Evolutionary conservation across 345 rosid species (phyloP).

Genomic region (Melastoma malabathricum): DNA sequence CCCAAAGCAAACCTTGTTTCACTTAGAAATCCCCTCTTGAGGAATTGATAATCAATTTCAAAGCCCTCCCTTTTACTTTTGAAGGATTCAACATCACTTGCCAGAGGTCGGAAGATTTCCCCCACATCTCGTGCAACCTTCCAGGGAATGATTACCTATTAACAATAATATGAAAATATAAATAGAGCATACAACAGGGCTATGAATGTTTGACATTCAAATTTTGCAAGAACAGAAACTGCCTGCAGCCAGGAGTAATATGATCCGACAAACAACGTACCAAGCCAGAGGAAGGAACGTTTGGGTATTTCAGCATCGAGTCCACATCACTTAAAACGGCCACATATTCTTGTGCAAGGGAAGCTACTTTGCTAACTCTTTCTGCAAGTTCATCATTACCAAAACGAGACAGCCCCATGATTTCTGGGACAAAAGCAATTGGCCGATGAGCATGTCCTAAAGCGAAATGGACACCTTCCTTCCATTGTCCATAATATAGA

Average conservation of each 20-base stretch:
- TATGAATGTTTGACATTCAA: background rate
- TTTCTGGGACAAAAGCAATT: constrained; percentile 26
- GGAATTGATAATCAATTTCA: constrained; percentile 31
- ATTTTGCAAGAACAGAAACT: no score
- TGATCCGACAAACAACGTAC: constrained; percentile 21
- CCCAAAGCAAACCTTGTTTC: constrained; percentile 71
- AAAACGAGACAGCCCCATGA: constrained; percentile 26
- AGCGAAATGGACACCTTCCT: constrained; percentile 47
- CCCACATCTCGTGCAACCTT: constrained; percentile 20
- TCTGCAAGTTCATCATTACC: constrained; percentile 45
- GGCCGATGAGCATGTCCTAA: constrained; percentile 26
- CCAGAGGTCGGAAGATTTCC: constrained; percentile 31
- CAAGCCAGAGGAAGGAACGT: constrained; percentile 25
- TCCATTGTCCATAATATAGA: constrained; percentile 64
- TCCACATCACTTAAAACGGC: constrained; percentile 25
- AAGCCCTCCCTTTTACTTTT: constrained; percentile 16
- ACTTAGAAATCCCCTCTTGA: constrained; percentile 38
- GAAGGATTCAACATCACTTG: constrained; percentile 21
- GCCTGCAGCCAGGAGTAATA: no score
- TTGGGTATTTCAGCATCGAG: constrained; percentile 25
- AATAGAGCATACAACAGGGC: no score
- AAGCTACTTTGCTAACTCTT: constrained; percentile 44
- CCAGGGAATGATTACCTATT: constrained; percentile 55
- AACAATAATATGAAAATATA: no score
- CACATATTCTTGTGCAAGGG: constrained; percentile 30